Conservation (phyloP, 2,329 filamentous ascomycete species). For the Verticillium klebahnii region DNA sequence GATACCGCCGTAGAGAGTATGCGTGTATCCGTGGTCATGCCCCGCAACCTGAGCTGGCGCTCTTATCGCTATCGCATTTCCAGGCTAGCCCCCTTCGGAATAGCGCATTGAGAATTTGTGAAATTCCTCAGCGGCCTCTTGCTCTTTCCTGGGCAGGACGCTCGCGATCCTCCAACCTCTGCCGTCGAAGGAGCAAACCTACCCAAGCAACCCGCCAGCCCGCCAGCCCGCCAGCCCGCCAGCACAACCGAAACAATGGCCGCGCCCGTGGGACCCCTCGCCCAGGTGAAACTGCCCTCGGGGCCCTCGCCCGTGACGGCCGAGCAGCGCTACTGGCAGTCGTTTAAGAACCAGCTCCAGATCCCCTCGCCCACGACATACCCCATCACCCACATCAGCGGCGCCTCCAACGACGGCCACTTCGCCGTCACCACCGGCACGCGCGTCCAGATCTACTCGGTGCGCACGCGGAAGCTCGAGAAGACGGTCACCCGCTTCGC, state of each 20-base stretch:
- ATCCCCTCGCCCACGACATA: constrained; percentile 88
- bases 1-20: not conserved
- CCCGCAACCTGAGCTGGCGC: not conserved
- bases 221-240: not conserved
- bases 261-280: constrained; percentile 75
- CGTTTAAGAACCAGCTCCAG: constrained; percentile 86
- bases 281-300: constrained; percentile 76
- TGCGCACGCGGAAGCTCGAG: constrained; percentile 82
- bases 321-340: constrained; percentile 94
- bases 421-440: constrained; percentile 96
- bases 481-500: constrained; percentile 95
- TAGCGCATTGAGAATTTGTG: not conserved
- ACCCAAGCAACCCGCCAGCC: not conserved
- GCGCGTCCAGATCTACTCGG: constrained; percentile 89
- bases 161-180: not conserved
- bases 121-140: not conserved
- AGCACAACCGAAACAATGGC: constrained; percentile 56
- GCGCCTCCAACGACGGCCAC: constrained; percentile 58
- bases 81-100: not conserved
- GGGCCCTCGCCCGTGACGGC: constrained; percentile 80
- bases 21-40: not conserved
- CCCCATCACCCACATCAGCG: constrained; percentile 83
- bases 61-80: not conserved
- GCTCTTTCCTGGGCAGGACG: not conserved
- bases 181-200: not conserved